Percentiles rank a stretch among this genome's conserved stretches.
phyloP scores from a whole-genome alignment of 768 basidiomycete genomes.

The Chalciporus pseudorubinellus region DNA sequence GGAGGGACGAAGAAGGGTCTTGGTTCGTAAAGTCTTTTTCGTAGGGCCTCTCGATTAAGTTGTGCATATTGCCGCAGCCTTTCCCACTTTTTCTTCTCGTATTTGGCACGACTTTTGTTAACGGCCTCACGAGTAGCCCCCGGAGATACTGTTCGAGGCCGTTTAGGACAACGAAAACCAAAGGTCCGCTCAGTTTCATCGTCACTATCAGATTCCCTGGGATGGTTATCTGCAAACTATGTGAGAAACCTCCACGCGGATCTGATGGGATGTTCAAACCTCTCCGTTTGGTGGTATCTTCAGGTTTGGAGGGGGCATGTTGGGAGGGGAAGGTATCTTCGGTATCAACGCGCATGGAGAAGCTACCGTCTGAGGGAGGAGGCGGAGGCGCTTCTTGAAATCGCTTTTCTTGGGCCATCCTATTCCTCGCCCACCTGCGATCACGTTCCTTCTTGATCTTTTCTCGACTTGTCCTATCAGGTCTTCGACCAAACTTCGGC shows the following conservation, averaged over 20 bases:
- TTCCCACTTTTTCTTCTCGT: constrained; percentile 42
- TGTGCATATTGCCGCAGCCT: constrained; percentile 40
- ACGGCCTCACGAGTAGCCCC: constrained; percentile 37
- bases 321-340: constrained; percentile 17
- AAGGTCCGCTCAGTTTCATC: constrained; percentile 27
- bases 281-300: constrained; percentile 44
- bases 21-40: constrained; percentile 42
- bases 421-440: constrained; percentile 28
- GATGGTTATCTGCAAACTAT: constrained; percentile 4
- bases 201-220: constrained; percentile 32
- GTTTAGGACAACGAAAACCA: constrained; percentile 39
- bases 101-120: constrained; percentile 36
- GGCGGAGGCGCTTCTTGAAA: constrained; percentile 33
- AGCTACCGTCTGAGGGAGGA: constrained; percentile 21
- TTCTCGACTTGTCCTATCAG: constrained; percentile 30
- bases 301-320: constrained; percentile 22
- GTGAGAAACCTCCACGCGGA: constrained; percentile 1
- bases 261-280: constrained; percentile 31
- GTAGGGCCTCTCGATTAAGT: constrained; percentile 37
- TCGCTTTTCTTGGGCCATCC: constrained; percentile 23
- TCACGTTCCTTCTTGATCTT: constrained; percentile 28
- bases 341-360: constrained; percentile 32
- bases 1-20: constrained; percentile 18
- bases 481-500: constrained; percentile 13
- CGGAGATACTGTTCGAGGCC: constrained; percentile 51